Base-by-base conservation (phyloP, 106 monocot species). In the Dioscorea alata region DNA sequence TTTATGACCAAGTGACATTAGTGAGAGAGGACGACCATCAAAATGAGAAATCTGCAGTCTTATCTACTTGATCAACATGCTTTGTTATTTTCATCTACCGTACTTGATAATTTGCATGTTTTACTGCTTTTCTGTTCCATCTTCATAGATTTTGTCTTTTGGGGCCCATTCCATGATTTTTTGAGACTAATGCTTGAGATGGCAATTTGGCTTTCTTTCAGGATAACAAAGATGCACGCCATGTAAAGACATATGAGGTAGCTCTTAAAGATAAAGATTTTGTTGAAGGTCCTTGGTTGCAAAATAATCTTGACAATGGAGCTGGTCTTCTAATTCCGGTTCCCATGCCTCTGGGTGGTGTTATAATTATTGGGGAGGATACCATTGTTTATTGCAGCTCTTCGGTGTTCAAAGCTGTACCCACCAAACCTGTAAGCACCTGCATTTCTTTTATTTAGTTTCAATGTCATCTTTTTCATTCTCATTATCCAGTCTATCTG, bases 151-250 rank as follows among this genome's bases (percentile, higher is more conserved):
- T 28, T 28, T 28, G 28, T 28, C 28, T 28, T 28, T 28, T 28
- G 28, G 28, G 28, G 3, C 3, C 28, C 28, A 3, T 28, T 28
- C 28, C 28, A 1, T 28, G 28, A 42, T 3, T 42, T 10, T 42
- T 3, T 33, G 57, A 66, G 33, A 14, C 48, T 6, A 50, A 22
- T 17, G 13, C 32, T 10, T 20, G 52, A 1, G 9, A 13, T 54
- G 19, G 54, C 18, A 4, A 19, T 54, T 16, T 54, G 54, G 54
- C 19, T 54, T 19, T 54, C 19, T 54, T 54, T 54, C 54, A 99
- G 97, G 92, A 99, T 75, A 99, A 99, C 65, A 99, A 92, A 78
- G 97, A 99, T 90, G 97, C 92, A 42, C 86, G 97, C 8, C 97
- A 99, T 81, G 87, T 90, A 66, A 99, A 99, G 74, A 99, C 97